A percentile compares a stretch with the other conserved stretches of the same genome.
Conservation (phyloP, 2,329 filamentous ascomycete species). For the Penicillium aurantiogriseum region DNA sequence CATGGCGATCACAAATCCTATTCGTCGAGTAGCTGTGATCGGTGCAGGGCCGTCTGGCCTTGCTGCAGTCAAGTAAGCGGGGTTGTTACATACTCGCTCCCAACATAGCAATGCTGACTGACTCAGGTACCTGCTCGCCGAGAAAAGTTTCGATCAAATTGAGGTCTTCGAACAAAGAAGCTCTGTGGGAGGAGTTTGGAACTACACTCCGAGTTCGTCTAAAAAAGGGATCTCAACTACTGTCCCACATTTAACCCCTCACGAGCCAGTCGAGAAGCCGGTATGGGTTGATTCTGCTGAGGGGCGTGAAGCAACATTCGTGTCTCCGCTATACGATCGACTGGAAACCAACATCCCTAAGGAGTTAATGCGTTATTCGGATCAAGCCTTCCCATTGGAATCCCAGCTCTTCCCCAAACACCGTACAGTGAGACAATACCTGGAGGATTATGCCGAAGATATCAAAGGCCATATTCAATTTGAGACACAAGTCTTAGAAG, state of each 20-base stretch:
- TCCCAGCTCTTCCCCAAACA: slow-evolving; percentile 73
- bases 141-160: slow-evolving; percentile 67
- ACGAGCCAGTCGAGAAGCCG: slow-evolving; percentile 63
- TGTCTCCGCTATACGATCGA: slow-evolving; percentile 79
- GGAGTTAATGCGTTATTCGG: slow-evolving; percentile 75
- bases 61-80: slow-evolving; percentile 64
- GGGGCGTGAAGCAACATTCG: slow-evolving; percentile 57
- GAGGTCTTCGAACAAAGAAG: slow-evolving; percentile 79
- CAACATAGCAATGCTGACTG: slow-evolving; percentile 19
- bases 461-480: slow-evolving; percentile 68
- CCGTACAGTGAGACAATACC: slow-evolving; percentile 68
- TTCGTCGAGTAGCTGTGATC: slow-evolving; percentile 65
- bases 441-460: slow-evolving; percentile 68
- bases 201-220: slow-evolving; percentile 61
- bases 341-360: slow-evolving; percentile 87
- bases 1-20: slow-evolving; percentile 24
- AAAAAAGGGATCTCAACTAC: slow-evolving; percentile 42
- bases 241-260: slow-evolving; percentile 67
- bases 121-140: slow-evolving; percentile 66
- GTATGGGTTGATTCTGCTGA: slow-evolving; percentile 44
- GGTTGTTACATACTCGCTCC: background rate
- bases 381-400: slow-evolving; percentile 62
- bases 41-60: slow-evolving; percentile 81
- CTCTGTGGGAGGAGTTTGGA: slow-evolving; percentile 80
- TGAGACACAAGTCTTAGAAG: slow-evolving; percentile 65